A percentile compares a stretch with the other conserved stretches of the same genome.
phyloP scores from a whole-genome alignment of 2,329 filamentous ascomycete species.

The Fusarium buxicola region DNA sequence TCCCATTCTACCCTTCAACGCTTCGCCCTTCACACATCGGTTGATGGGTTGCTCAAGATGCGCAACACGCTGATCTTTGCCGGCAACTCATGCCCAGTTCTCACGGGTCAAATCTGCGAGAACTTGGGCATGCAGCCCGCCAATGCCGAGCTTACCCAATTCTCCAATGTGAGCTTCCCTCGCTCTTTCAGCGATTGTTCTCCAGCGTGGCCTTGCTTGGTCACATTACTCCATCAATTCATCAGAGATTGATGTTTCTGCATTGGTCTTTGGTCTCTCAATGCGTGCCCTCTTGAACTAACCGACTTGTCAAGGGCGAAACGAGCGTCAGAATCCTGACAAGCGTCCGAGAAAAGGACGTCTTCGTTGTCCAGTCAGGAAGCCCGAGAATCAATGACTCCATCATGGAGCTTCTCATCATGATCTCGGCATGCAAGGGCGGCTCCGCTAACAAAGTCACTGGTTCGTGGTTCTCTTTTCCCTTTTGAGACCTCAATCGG shows the following conservation, averaged over 20 bases:
- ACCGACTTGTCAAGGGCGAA: conserved; percentile 65
- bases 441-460: conserved; percentile 97
- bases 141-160: conserved; percentile 74
- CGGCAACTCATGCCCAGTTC: conserved; percentile 73
- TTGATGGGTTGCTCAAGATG: conserved; percentile 58
- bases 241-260: background rate
- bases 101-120: conserved; percentile 74
- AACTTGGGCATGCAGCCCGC: conserved; percentile 75
- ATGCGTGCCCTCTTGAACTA: conserved; percentile 31
- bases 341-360: conserved; percentile 95
- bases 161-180: conserved; percentile 71
- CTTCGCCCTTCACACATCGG: conserved; percentile 34
- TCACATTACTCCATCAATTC: conserved; percentile 18
- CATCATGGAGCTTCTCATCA: conserved; percentile 98
- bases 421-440: conserved; percentile 98
- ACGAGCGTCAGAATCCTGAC: conserved; percentile 76
- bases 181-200: conserved; percentile 25
- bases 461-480: conserved; percentile 66
- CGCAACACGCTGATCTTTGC: conserved; percentile 76
- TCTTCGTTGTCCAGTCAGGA: conserved; percentile 98
- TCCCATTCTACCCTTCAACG: conserved; percentile 41
- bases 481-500: conserved; percentile 28
- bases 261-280: conserved; percentile 10
- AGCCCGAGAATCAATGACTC: conserved; percentile 97
- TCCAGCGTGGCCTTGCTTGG: conserved; percentile 17